Conservation (phyloP, 1,284 basidiomycete species). For the Trichosporon sp. region DNA sequence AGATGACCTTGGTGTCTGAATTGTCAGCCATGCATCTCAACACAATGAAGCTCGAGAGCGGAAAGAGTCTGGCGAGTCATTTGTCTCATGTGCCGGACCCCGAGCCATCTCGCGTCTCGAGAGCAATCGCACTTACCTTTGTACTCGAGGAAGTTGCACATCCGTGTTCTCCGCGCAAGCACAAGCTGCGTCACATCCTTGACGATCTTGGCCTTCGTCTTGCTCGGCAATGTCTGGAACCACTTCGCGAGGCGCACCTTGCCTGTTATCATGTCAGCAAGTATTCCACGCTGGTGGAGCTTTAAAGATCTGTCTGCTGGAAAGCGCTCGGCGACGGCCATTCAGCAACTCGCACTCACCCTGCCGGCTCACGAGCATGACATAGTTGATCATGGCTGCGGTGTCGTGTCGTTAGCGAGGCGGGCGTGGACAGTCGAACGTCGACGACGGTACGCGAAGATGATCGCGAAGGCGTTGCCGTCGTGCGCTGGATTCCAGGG, state of each 20-base stretch:
- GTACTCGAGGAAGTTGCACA: conserved; percentile 99
- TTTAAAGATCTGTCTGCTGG: too few species aligned
- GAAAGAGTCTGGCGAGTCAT: too few species aligned
- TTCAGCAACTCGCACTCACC: conserved; percentile 52
- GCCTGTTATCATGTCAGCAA: conserved; percentile 54
- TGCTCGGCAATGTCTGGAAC: conserved; percentile 93
- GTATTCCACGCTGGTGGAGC: not conserved
- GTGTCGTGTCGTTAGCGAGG: not conserved
- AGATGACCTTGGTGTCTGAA: conserved; percentile 89
- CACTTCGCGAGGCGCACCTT: conserved; percentile 98
- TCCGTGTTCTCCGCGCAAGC: conserved; percentile 86
- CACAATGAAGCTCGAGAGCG: too few species aligned
- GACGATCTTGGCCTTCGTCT: conserved; percentile 94
- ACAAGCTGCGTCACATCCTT: conserved; percentile 99
- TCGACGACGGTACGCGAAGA: not conserved
- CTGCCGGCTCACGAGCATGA: conserved; percentile 89
- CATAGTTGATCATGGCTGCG: conserved; percentile 68
- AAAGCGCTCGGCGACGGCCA: not conserved
- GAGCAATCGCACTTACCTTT: conserved; percentile 62
- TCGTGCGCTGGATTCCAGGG: not conserved
- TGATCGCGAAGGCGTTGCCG: not conserved
- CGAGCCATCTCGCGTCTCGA: not conserved
- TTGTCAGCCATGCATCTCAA: too few species aligned
- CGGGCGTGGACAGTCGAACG: not conserved
- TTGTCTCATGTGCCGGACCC: not conserved